phyloP scores from a whole-genome alignment of 805 yeast species.

The Myxozyma lipomycoides region DNA sequence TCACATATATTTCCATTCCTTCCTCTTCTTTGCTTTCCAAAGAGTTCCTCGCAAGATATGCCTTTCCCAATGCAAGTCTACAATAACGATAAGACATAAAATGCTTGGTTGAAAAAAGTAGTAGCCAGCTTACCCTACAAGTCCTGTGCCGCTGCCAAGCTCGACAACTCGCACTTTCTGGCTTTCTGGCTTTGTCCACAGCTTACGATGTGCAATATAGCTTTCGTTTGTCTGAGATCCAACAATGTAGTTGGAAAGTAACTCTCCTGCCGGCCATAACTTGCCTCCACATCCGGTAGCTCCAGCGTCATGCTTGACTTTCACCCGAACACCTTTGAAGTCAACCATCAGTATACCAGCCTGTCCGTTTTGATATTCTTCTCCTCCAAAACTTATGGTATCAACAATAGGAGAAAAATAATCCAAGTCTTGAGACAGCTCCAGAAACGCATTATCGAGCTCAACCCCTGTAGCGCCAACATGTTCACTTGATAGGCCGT shows the following conservation, averaged over 20 bases:
- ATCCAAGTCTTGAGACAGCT: slow-evolving; percentile 2
- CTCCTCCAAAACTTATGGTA: slow-evolving; percentile 19
- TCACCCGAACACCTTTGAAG: slow-evolving; percentile 17
- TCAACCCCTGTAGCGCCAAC: too few relatives aligned
- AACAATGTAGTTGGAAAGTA: slow-evolving; percentile 46
- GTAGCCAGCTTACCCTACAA: slow-evolving; percentile 42
- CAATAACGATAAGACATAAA: not conserved
- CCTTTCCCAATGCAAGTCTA: slow-evolving; percentile 36
- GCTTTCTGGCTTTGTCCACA: slow-evolving; percentile 12
- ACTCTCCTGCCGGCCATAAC: slow-evolving; percentile 59
- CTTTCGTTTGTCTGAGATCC: slow-evolving; percentile 27
- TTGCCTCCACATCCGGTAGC: slow-evolving; percentile 61
- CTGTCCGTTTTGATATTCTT: slow-evolving; percentile 14
- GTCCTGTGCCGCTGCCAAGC: slow-evolving; percentile 58
- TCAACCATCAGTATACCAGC: slow-evolving; percentile 19
- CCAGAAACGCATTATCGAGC: not conserved
- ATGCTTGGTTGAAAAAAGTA: not conserved
- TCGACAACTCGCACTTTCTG: slow-evolving; percentile 41
- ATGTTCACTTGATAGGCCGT: too few relatives aligned
- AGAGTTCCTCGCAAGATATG: slow-evolving; percentile 16
- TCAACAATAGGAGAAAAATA: slow-evolving; percentile 11
- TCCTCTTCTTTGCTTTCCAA: slow-evolving; percentile 22
- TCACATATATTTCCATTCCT: slow-evolving; percentile 43
- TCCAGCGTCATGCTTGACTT: slow-evolving; percentile 55
- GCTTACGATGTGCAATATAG: slow-evolving; percentile 12